Conservation (phyloP, 352 stramenopile species). For the Lagenidium sp. region DNA sequence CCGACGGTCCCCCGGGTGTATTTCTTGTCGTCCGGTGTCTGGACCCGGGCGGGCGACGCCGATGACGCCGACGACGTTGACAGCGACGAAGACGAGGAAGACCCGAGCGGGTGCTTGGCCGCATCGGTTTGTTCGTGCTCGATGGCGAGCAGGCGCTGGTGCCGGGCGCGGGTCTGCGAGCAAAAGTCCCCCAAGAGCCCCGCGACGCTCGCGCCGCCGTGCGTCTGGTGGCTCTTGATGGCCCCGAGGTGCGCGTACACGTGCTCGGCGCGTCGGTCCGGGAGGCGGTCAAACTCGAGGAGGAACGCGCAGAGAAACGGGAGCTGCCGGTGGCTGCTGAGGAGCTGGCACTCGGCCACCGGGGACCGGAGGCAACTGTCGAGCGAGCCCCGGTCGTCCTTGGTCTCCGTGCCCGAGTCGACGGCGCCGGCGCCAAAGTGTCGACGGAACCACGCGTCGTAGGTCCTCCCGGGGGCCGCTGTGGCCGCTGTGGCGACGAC, state of each 20-base stretch:
- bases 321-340: slow-evolving; percentile 23
- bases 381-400: neutral
- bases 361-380: neutral
- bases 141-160: slow-evolving; percentile 10
- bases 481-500: neutral
- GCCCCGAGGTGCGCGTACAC: slow-evolving; percentile 22
- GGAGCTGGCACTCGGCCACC: slow-evolving; percentile 4
- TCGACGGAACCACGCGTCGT: slow-evolving; percentile 17
- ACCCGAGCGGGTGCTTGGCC: neutral
- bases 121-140: too few relatives aligned
- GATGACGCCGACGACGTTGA: neutral
- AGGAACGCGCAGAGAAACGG: slow-evolving; percentile 30
- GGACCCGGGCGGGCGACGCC: neutral
- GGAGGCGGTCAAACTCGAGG: slow-evolving; percentile 20
- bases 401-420: neutral
- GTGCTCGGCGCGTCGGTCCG: slow-evolving; percentile 7
- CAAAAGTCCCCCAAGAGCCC: slow-evolving; percentile 27
- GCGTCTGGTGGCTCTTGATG: slow-evolving; percentile 25
- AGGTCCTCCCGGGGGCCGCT: slow-evolving; percentile 4
- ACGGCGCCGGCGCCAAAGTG: slow-evolving; percentile 14
- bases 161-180: slow-evolving; percentile 16
- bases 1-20: neutral
- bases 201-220: slow-evolving; percentile 7
- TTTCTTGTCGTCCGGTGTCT: slow-evolving; percentile 4
- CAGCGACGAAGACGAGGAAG: neutral